Percentiles rank a stretch among this genome's conserved stretches.
These are phyloP conservation scores for Brassica incana DNA, from an alignment of 345 rosid species.

Conservation along the genomic window DNA sequence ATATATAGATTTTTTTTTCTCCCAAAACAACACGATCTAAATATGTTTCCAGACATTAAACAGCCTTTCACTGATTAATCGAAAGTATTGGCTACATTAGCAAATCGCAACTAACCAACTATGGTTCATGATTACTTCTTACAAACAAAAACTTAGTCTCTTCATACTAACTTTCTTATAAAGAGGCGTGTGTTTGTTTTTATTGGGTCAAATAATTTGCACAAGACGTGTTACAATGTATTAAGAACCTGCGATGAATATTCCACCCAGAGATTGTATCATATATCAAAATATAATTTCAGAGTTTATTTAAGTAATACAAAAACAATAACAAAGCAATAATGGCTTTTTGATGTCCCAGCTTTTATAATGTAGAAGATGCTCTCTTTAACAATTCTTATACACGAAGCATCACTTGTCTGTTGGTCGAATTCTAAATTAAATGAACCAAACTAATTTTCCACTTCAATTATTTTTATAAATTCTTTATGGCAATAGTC, in stretches of 20 bases:
- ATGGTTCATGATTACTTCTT: background rate
- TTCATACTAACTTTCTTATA: background rate
- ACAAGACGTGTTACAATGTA: slow-evolving; percentile 29
- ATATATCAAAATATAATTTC: slow-evolving; percentile 2
- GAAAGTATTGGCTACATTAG: background rate
- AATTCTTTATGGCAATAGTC: slow-evolving; percentile 13
- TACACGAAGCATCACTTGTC: slow-evolving; percentile 38
- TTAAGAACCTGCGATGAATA: slow-evolving; percentile 6
- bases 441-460: slow-evolving; percentile 28
- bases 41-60: background rate
- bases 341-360: slow-evolving; percentile 26
- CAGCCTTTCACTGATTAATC: background rate
- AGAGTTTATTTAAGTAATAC: slow-evolving; percentile 16
- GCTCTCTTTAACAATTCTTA: slow-evolving; percentile 33
- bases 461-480: background rate
- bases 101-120: background rate
- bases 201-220: background rate
- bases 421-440: slow-evolving; percentile 35
- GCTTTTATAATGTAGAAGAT: slow-evolving; percentile 19
- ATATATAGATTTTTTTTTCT: no score
- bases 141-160: background rate
- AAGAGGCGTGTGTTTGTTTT: background rate
- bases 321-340: slow-evolving; percentile 24
- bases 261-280: slow-evolving; percentile 10
- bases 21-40: background rate